A percentile compares a stretch with the other conserved stretches of the same genome.
Evolutionary conservation across 306 rosid genomes (phyloP).

Genomic region (Acacia melanoxylon): DNA sequence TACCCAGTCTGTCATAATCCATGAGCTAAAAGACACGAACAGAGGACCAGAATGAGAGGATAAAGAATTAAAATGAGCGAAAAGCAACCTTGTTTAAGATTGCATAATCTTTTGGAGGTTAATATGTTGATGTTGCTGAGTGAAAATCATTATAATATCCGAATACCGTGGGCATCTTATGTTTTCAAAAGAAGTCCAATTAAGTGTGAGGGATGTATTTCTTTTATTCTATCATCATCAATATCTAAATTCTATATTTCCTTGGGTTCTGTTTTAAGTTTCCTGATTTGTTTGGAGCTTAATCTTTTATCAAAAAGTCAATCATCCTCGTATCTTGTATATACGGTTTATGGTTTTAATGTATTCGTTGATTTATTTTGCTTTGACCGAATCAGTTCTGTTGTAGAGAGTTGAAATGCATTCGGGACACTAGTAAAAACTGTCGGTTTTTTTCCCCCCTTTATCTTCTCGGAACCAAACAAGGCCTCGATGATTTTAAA

Average conservation of each 20-base stretch:
- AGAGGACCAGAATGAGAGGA: neutral
- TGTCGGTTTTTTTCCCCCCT: neutral
- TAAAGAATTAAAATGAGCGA: neutral
- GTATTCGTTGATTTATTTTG: constrained; percentile 36
- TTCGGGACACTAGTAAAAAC: constrained; percentile 34
- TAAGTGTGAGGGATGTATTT: constrained; percentile 37
- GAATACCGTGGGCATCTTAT: constrained; percentile 30
- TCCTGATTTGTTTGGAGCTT: constrained; percentile 18
- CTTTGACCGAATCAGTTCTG: constrained; percentile 37
- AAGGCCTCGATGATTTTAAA: constrained; percentile 30
- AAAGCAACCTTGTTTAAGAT: neutral
- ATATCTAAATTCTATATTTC: constrained; percentile 32
- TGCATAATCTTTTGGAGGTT: constrained; percentile 24
- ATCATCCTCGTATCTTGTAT: constrained; percentile 36
- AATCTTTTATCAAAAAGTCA: constrained; percentile 35
- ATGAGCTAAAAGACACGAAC: constrained; percentile 1
- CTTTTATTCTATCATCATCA: constrained; percentile 38
- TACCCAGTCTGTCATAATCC: constrained; percentile 12
- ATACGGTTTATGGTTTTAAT: constrained; percentile 33
- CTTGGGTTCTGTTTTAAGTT: neutral
- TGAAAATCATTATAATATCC: constrained; percentile 33
- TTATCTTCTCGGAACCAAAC: constrained; percentile 7
- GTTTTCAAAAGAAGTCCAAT: constrained; percentile 34
- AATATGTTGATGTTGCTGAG: constrained; percentile 22
- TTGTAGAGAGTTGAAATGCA: constrained; percentile 16